Percentiles rank a stretch among this genome's conserved stretches.
phyloP scores from a whole-genome alignment of 2,329 filamentous ascomycete species.

The Beauveria caledonica region DNA sequence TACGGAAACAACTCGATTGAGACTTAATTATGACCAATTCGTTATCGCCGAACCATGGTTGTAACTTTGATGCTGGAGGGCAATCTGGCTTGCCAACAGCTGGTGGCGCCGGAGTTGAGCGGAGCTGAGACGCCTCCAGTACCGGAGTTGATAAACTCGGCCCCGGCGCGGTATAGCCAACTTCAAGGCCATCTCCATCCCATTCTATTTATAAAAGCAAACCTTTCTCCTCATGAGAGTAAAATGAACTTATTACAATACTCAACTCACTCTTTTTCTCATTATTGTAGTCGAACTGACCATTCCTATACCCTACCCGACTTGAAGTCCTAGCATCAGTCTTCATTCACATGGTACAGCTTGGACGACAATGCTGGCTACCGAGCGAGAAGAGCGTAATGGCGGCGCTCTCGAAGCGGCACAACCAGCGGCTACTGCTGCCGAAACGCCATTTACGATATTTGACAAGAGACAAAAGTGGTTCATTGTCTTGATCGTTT shows the following conservation, averaged over 20 bases:
- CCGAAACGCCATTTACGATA: constrained; percentile 36
- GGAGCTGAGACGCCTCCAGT: not conserved
- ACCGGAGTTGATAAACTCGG: constrained; percentile 6
- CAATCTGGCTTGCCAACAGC: not conserved
- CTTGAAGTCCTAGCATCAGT: not conserved
- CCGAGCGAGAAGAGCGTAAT: not conserved
- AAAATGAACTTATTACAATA: not conserved
- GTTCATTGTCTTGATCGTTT: constrained; percentile 38
- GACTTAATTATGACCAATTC: not conserved
- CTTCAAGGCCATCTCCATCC: not conserved
- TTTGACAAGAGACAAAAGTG: constrained; percentile 41
- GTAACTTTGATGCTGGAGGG: no score
- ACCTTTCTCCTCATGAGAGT: not conserved
- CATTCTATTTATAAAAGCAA: not conserved
- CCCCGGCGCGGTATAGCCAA: constrained; percentile 5
- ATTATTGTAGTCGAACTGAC: no score
- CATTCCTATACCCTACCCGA: no score
- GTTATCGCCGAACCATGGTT: not conserved
- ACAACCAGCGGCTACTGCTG: not conserved
- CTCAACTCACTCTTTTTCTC: no score
- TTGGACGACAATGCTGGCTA: not conserved
- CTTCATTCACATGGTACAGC: not conserved
- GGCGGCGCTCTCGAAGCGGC: not conserved
- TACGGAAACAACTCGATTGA: not conserved
- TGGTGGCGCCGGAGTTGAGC: constrained; percentile 4